These are phyloP conservation scores for Cladochytrium tenue DNA, from an alignment of 371 early-diverging fungal species.

Conservation along the genomic window DNA sequence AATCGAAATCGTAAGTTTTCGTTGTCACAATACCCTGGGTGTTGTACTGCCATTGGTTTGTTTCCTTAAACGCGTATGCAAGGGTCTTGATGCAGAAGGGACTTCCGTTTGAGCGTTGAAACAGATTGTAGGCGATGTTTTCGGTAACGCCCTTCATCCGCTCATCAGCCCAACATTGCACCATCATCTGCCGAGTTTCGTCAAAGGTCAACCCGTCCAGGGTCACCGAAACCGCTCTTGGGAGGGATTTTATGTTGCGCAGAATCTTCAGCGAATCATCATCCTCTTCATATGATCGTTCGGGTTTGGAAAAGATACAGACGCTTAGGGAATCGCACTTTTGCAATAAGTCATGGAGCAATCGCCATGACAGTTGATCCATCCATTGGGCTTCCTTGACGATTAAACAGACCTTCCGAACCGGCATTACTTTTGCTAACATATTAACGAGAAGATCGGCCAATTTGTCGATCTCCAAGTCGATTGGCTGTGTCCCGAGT, in stretches of 20 bases:
- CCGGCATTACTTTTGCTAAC: conserved; percentile 24
- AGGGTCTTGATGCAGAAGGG: conserved; percentile 49
- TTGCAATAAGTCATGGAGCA: conserved; percentile 35
- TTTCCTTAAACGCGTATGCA: conserved; percentile 44
- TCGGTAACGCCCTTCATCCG: conserved; percentile 23
- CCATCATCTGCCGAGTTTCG: conserved; percentile 43
- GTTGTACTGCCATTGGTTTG: conserved; percentile 40
- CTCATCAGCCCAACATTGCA: conserved; percentile 31
- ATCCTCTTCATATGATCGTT: conserved; percentile 35
- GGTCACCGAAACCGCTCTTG: conserved; percentile 10
- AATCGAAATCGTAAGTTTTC: conserved; percentile 32
- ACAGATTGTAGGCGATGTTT: conserved; percentile 37
- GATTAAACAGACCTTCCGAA: conserved; percentile 27
- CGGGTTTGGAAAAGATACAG: conserved; percentile 37
- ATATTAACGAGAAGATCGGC: conserved; percentile 33
- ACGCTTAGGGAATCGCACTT: conserved; percentile 34
- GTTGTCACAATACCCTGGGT: conserved; percentile 30
- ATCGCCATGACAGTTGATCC: conserved; percentile 48
- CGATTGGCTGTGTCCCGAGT: too few relatives aligned
- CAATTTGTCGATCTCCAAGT: conserved; percentile 41
- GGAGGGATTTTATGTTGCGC: conserved; percentile 28
- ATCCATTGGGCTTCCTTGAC: conserved; percentile 52
- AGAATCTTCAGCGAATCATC: conserved; percentile 19
- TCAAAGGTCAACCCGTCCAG: conserved; percentile 39
- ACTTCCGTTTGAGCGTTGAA: conserved; percentile 47